Conservation (phyloP, 768 basidiomycete genomes). For the Suillus hirtellus region DNA sequence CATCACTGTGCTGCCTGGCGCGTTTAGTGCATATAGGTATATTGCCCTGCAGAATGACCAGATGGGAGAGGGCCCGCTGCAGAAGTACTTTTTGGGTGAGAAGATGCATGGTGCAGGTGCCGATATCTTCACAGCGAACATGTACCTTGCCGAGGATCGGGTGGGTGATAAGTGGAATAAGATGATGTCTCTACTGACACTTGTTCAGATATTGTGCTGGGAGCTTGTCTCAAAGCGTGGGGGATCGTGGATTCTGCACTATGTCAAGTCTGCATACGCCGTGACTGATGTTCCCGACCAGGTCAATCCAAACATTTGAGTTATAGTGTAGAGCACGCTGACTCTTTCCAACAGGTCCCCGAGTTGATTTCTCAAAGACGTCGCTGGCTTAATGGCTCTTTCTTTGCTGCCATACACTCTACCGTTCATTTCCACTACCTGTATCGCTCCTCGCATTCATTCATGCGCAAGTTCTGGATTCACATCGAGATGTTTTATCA, state of each 20-base stretch:
- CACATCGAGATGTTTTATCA: slow-evolving; percentile 95
- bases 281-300: slow-evolving; percentile 94
- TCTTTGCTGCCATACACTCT: slow-evolving; percentile 95
- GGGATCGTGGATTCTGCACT: slow-evolving; percentile 90
- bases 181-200: slow-evolving; percentile 11
- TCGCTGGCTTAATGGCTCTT: slow-evolving; percentile 96
- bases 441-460: slow-evolving; percentile 84
- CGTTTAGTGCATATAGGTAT: slow-evolving; percentile 90
- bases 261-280: slow-evolving; percentile 92
- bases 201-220: slow-evolving; percentile 85
- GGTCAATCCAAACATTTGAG: slow-evolving; percentile 35
- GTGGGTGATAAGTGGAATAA: slow-evolving; percentile 33
- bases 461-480: slow-evolving; percentile 89
- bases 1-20: slow-evolving; percentile 91
- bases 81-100: slow-evolving; percentile 97
- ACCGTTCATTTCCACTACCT: slow-evolving; percentile 94
- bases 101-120: slow-evolving; percentile 87
- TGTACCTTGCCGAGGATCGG: slow-evolving; percentile 94
- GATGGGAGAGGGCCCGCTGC: slow-evolving; percentile 81
- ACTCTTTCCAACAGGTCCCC: slow-evolving; percentile 54
- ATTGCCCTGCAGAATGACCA: slow-evolving; percentile 89
- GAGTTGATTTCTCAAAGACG: slow-evolving; percentile 94
- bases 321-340: slow-evolving; percentile 1
- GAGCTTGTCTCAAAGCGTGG: slow-evolving; percentile 95
- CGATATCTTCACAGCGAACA: slow-evolving; percentile 93